Conservation (phyloP, 192 early-diverging fungal species). For the Chytriomyces sp. region DNA sequence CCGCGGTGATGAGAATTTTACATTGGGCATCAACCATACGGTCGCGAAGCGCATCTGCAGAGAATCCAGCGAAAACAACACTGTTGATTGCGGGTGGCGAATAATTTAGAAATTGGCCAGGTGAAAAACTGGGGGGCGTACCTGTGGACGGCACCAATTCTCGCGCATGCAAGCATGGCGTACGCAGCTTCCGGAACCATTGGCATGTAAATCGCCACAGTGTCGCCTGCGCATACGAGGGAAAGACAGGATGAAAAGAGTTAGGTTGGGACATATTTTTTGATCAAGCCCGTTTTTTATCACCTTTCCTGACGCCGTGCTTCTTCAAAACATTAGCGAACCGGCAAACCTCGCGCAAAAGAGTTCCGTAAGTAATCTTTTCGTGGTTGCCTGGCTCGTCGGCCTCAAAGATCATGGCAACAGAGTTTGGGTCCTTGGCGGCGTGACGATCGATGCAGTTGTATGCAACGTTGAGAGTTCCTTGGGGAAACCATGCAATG, state of each 20-base stretch:
- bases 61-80: conserved; percentile 98
- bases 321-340: conserved; percentile 85
- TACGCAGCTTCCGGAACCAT: conserved; percentile 91
- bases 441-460: conserved; percentile 98
- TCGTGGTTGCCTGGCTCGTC: conserved; percentile 75
- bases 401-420: conserved; percentile 53
- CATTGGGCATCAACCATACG: conserved; percentile 85
- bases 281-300: background rate
- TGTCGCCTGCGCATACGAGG: conserved; percentile 73
- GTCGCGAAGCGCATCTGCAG: conserved; percentile 88
- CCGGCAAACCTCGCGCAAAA: conserved; percentile 81
- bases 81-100: conserved; percentile 29
- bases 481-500: conserved; percentile 92
- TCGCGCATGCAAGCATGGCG: conserved; percentile 92
- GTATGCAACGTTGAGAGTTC: conserved; percentile 89
- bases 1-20: conserved; percentile 86
- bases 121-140: background rate
- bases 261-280: too few species aligned
- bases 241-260: too few species aligned
- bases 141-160: conserved; percentile 2
- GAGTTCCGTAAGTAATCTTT: conserved; percentile 82
- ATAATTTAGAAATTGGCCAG: conserved; percentile 8
- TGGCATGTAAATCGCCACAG: conserved; percentile 96
- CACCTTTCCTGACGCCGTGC: conserved; percentile 77
- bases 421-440: conserved; percentile 70